Percentiles rank a stretch among this genome's conserved stretches.
These are phyloP conservation scores for Lachnellula occidentalis DNA, from an alignment of 2,329 filamentous ascomycete genomes.

Conservation along the genomic window DNA sequence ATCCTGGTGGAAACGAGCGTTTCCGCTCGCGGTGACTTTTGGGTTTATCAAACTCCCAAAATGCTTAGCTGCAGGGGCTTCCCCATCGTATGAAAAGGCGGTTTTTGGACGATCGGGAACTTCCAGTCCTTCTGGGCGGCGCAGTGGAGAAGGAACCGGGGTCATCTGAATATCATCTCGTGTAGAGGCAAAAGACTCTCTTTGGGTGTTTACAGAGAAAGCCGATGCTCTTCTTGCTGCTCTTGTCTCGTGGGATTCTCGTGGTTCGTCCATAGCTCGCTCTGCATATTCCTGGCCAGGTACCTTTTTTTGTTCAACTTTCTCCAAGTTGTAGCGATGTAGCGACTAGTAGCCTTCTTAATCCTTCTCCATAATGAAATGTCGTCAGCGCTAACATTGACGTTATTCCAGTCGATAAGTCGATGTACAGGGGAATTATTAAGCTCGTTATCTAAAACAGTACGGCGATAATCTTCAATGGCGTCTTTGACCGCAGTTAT, in stretches of 20 bases:
- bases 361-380: slow-evolving; percentile 79
- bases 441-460: slow-evolving; percentile 82
- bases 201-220: slow-evolving; percentile 30
- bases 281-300: slow-evolving; percentile 18
- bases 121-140: slow-evolving; percentile 34
- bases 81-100: slow-evolving; percentile 36
- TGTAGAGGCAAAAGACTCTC: slow-evolving; percentile 48
- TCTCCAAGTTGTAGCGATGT: slow-evolving; percentile 36
- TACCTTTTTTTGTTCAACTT: slow-evolving; percentile 44
- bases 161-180: slow-evolving; percentile 89
- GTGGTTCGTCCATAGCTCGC: slow-evolving; percentile 23
- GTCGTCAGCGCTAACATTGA: slow-evolving; percentile 85
- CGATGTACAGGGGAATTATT: slow-evolving; percentile 96
- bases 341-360: slow-evolving; percentile 72
- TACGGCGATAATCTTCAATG: slow-evolving; percentile 91
- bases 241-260: slow-evolving; percentile 56
- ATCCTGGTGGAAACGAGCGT: slow-evolving; percentile 84
- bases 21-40: slow-evolving; percentile 57
- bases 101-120: slow-evolving; percentile 32
- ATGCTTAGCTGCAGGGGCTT: slow-evolving; percentile 37
- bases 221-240: slow-evolving; percentile 26
- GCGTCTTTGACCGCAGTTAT: slow-evolving; percentile 92
- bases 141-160: slow-evolving; percentile 77
- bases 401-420: slow-evolving; percentile 82
- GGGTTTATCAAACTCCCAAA: slow-evolving; percentile 71